Evolutionary conservation across 345 rosid species (phyloP), one percentile per base, ranked within the genome.

Genomic region (Populus ilicifolia): DNA sequence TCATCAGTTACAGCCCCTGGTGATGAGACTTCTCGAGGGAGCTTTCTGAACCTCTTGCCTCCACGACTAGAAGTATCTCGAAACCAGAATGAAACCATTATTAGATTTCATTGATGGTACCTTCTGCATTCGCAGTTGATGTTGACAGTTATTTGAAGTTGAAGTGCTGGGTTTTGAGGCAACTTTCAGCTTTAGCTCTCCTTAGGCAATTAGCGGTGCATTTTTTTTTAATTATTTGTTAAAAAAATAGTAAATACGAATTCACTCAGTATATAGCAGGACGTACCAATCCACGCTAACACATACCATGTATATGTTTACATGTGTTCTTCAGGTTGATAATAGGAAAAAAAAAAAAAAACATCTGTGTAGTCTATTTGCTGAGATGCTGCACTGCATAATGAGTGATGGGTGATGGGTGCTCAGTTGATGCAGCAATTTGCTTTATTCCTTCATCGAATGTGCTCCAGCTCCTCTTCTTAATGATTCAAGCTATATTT

Each of bases 31-130:
- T 73, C 72, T 77, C 82, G 82, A 73, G 87, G 94, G 72, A 89
- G 91, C 80, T 88, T 85, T 65, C 80, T 86, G 71, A 89, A 79
- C 66, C 86, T 84, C 43, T 75, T 80, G 78, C 86, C 88, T 73
- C 81, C 83, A 67, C 81, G 78, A 66, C 70, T 84, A 44, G 87
- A 88, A 82, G 76, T 69, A 16, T 46, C 80, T 72, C 78, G 78
- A 77, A 88, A 74, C 46, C 50, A 69, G 61, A 79, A 48, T 16
- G 29, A 44, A 35, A 35, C 71, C 29, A 8, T 38, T 5, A 29
- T 78, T 71, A 77, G 44, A 56, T 48, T 54, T 35, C 61, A 29
- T 14, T 77, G 61, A 71, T 20, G 39, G 21, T 43, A n/a, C 35
- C 17, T 21, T 16, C 50, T 13, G 20, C 75, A 59, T 25, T 44